Percentiles rank a stretch among this genome's conserved stretches.
Conservation (phyloP, 208 protist species). For the Polymyxa betae region DNA sequence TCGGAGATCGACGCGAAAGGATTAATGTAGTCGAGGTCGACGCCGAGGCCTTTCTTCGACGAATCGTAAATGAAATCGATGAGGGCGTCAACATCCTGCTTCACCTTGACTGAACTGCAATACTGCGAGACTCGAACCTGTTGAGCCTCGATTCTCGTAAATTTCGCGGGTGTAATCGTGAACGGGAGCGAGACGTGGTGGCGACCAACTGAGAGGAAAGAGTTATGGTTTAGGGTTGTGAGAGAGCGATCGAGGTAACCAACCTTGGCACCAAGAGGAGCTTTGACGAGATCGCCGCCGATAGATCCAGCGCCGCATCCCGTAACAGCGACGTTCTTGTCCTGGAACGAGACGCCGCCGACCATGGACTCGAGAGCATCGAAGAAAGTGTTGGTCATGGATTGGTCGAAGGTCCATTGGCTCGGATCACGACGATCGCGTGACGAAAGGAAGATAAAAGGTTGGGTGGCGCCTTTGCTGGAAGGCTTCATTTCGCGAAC, state of each 20-base stretch:
- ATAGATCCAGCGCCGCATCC: slow-evolving; percentile 75
- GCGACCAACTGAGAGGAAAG: neutral
- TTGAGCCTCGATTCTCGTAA: slow-evolving; percentile 73
- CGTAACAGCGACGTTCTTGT: slow-evolving; percentile 74
- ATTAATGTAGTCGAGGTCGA: slow-evolving; percentile 76
- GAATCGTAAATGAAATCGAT: slow-evolving; percentile 76
- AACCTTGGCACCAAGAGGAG: slow-evolving; percentile 69
- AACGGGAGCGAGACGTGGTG: neutral
- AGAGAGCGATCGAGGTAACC: neutral
- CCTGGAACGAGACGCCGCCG: slow-evolving; percentile 70
- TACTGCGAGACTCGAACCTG: slow-evolving; percentile 69
- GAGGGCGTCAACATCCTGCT: slow-evolving; percentile 70
- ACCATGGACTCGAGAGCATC: slow-evolving; percentile 68
- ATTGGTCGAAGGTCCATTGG: neutral
- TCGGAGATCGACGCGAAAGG: slow-evolving; percentile 79
- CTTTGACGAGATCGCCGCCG: slow-evolving; percentile 70
- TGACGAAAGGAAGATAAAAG: neutral
- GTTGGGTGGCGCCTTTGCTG: neutral
- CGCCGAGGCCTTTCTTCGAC: slow-evolving; percentile 59
- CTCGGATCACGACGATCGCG: neutral
- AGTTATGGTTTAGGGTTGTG: neutral
- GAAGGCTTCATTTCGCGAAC: neutral
- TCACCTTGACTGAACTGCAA: slow-evolving; percentile 76
- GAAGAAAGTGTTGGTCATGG: neutral
- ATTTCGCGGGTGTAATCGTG: slow-evolving; percentile 71